These are phyloP conservation scores for Tylopilus sp. DNA, from an alignment of 768 basidiomycete genomes.

Conservation along the genomic window DNA sequence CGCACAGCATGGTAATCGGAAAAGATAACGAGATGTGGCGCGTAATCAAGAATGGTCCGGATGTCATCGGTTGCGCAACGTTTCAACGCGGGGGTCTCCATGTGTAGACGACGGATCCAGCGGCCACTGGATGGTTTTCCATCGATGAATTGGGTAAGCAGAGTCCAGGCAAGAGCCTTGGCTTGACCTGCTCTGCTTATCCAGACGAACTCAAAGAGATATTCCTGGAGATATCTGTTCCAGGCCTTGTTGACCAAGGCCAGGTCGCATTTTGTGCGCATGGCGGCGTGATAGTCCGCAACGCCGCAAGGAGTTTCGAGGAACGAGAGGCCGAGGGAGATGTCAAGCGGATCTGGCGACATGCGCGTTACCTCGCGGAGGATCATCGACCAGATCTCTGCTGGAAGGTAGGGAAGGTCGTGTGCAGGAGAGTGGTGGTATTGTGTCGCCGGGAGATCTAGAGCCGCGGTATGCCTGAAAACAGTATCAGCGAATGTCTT, in stretches of 20 bases:
- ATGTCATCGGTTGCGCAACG: slow-evolving; percentile 65
- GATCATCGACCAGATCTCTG: slow-evolving; percentile 66
- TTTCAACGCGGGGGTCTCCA: slow-evolving; percentile 63
- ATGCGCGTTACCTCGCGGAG: slow-evolving; percentile 53
- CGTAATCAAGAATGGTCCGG: slow-evolving; percentile 63
- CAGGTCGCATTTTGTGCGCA: slow-evolving; percentile 49
- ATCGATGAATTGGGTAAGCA: slow-evolving; percentile 42
- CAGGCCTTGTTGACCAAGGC: slow-evolving; percentile 56
- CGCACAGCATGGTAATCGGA: slow-evolving; percentile 65
- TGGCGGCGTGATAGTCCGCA: slow-evolving; percentile 43
- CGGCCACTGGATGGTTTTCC: slow-evolving; percentile 38
- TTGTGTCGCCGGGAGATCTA: slow-evolving; percentile 9
- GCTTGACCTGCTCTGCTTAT: slow-evolving; percentile 54
- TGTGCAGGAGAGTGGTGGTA: slow-evolving; percentile 30
- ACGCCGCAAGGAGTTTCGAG: slow-evolving; percentile 45
- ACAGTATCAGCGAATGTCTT: slow-evolving; percentile 2
- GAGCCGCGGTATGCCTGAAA: slow-evolving; percentile 6
- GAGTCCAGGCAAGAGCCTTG: slow-evolving; percentile 41
- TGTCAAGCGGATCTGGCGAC: slow-evolving; percentile 44
- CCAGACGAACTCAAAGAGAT: slow-evolving; percentile 70
- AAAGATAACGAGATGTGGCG: slow-evolving; percentile 56
- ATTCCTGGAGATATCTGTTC: slow-evolving; percentile 50
- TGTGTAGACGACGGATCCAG: slow-evolving; percentile 62
- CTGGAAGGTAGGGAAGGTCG: slow-evolving; percentile 47
- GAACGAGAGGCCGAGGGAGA: slow-evolving; percentile 54